phyloP scores from a whole-genome alignment of 768 basidiomycete species.

The Tubosaeta sp. region DNA sequence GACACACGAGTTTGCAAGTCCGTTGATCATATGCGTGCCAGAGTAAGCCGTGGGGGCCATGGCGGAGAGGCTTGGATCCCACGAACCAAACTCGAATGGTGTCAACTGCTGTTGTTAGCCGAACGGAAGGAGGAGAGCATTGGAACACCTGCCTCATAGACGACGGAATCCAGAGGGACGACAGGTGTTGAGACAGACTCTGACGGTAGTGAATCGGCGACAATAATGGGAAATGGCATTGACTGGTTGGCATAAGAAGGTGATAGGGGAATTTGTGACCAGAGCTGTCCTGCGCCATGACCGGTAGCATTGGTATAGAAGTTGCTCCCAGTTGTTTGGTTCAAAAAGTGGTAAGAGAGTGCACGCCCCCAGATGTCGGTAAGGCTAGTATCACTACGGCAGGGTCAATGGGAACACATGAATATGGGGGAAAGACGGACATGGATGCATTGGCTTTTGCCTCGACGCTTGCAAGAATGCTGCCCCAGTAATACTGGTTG shows the following conservation, averaged over 20 bases:
- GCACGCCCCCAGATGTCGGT: conserved; percentile 62
- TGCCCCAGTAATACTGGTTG: conserved; percentile 53
- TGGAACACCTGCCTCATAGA: conserved; percentile 49
- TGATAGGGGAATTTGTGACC: conserved; percentile 53
- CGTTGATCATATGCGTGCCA: conserved; percentile 62
- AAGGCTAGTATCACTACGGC: conserved; percentile 54
- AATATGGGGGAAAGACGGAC: conserved; percentile 32
- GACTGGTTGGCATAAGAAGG: conserved; percentile 46
- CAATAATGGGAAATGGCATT: conserved; percentile 66
- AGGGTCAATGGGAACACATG: background rate
- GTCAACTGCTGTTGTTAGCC: conserved; percentile 40
- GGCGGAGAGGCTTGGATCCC: conserved; percentile 67
- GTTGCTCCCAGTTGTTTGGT: conserved; percentile 53
- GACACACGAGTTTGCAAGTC: conserved; percentile 57
- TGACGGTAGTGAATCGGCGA: conserved; percentile 49
- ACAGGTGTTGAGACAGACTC: conserved; percentile 40
- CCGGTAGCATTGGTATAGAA: conserved; percentile 56
- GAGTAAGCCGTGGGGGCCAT: conserved; percentile 60
- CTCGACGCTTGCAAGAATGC: conserved; percentile 49
- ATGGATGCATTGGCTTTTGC: conserved; percentile 53
- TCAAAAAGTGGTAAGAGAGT: conserved; percentile 71
- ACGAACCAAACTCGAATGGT: conserved; percentile 69
- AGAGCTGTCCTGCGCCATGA: conserved; percentile 72
- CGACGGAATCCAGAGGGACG: conserved; percentile 40
- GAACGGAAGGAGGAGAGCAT: conserved; percentile 7